Conservation (phyloP, 208 protist genomes). For the Polymyxa betae region DNA sequence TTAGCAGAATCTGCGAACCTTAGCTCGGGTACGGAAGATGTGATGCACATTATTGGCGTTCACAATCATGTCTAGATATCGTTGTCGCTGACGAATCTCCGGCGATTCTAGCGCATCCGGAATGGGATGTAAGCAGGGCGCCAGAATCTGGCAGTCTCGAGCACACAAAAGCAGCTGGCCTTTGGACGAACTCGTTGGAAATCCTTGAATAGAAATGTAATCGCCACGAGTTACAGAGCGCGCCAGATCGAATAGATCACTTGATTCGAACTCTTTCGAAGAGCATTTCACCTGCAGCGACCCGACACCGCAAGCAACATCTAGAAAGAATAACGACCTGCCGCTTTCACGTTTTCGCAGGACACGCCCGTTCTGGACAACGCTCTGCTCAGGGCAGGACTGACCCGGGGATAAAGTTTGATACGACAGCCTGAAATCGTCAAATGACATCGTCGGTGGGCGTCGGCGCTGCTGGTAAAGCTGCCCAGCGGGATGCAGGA, state of each 20-base stretch:
- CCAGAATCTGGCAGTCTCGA: background rate
- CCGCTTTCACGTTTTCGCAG: background rate
- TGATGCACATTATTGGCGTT: slow-evolving; percentile 85
- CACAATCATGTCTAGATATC: slow-evolving; percentile 98
- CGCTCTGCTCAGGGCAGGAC: background rate
- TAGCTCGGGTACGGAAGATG: slow-evolving; percentile 83
- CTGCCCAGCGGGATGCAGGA: background rate
- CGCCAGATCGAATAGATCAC: background rate
- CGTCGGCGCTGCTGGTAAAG: background rate
- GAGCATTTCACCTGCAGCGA: slow-evolving; percentile 14
- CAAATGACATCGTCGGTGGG: background rate
- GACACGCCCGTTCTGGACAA: background rate
- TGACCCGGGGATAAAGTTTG: background rate
- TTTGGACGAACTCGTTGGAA: background rate
- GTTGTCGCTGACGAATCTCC: slow-evolving; percentile 77
- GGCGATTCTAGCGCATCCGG: slow-evolving; percentile 82
- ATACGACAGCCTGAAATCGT: background rate
- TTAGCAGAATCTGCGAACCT: no score
- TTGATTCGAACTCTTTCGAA: background rate
- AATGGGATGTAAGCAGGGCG: background rate
- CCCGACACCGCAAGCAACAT: background rate
- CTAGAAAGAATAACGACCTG: background rate
- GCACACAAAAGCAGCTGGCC: slow-evolving; percentile 22
- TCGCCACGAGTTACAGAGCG: background rate
- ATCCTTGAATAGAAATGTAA: slow-evolving; percentile 8